Base-by-base conservation (phyloP, 306 rosid genomes). In the Trichosanthes truncata region DNA sequence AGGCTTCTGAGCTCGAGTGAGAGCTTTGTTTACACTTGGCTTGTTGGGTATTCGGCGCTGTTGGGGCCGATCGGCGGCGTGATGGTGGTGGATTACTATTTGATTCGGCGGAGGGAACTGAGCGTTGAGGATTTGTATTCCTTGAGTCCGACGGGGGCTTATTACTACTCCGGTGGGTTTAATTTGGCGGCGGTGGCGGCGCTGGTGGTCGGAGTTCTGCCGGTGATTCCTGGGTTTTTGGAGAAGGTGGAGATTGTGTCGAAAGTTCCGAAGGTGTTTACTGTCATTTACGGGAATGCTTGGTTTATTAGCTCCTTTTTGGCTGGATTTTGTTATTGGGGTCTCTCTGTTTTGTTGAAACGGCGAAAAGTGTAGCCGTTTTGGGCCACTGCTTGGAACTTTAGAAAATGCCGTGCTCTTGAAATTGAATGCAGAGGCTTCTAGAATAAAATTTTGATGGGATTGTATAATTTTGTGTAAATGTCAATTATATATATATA, bases 1-100 rank as follows among this genome's bases (percentile, higher is more conserved):
- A 84, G 92, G 90, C 97, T 94, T 48, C 87, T 94, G 0, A 80
- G 77, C n/a, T 94, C 98, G 38, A 92, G 98, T 77, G 97, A 92
- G 88, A 92, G 96, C 81, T 94, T 92, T 78, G 95, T 94, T 1
- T 90, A 94, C 43, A 92, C 97, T 7, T 94, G 98, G 98, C 81
- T 94, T 5, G 89, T 94, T 76, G 97, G 98, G 13, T 91, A 94
- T 77, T 94, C 98, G 43, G 97, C 98, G 15, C 65, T 92, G 25
- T 59, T 92, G 87, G 98, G 97, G 78, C 98, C 98, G 11, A 91
- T 92, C 74, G 97, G 89, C 26, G 97, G 95, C 23, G 88, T 94
- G 69, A 59, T 94, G 80, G 65, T 94, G 3, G 86, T 85, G 0
- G 98, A 94, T 86, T 94, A 92, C 81, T 94, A 94, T 76, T 86